Percentiles rank a stretch among this genome's conserved stretches.
Conservation (phyloP, 2,329 filamentous ascomycete species). For the Cyphellophora europaea region DNA sequence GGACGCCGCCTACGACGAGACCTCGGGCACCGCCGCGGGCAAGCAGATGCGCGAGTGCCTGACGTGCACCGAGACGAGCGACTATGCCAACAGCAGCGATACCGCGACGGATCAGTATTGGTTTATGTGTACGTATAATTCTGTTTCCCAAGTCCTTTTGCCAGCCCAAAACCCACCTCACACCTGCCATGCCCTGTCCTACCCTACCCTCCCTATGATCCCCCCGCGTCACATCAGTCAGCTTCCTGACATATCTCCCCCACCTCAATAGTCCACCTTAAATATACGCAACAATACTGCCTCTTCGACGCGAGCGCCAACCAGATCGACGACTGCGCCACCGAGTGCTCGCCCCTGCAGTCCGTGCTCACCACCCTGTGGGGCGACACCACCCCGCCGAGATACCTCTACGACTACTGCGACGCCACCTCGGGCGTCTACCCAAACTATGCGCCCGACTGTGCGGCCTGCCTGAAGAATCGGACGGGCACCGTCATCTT, state of each 20-base stretch:
- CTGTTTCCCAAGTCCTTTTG: too few species aligned
- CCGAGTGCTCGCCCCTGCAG: background rate
- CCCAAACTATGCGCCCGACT: slow-evolving; percentile 1
- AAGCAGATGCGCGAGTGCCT: background rate
- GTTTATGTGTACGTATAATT: slow-evolving; percentile 1
- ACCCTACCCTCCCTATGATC: background rate
- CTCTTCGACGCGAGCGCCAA: background rate
- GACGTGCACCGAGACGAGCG: background rate
- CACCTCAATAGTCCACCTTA: background rate
- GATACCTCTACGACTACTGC: background rate
- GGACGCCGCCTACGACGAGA: background rate
- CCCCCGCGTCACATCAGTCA: background rate
- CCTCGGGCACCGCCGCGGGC: background rate
- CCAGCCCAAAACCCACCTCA: too few species aligned
- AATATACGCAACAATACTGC: slow-evolving; percentile 1
- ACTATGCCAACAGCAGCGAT: background rate
- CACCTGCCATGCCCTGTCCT: background rate
- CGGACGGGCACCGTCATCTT: background rate
- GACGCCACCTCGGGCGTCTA: background rate
- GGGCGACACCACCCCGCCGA: background rate
- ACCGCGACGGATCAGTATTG: background rate
- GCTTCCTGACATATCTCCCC: background rate
- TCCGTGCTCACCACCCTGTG: background rate
- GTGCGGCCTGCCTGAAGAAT: background rate
- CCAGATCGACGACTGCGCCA: background rate